Percentiles rank a stretch among this genome's conserved stretches.
phyloP scores from a whole-genome alignment of 2,329 filamentous ascomycete genomes.

The Phyllosticta paracitricarpa region DNA sequence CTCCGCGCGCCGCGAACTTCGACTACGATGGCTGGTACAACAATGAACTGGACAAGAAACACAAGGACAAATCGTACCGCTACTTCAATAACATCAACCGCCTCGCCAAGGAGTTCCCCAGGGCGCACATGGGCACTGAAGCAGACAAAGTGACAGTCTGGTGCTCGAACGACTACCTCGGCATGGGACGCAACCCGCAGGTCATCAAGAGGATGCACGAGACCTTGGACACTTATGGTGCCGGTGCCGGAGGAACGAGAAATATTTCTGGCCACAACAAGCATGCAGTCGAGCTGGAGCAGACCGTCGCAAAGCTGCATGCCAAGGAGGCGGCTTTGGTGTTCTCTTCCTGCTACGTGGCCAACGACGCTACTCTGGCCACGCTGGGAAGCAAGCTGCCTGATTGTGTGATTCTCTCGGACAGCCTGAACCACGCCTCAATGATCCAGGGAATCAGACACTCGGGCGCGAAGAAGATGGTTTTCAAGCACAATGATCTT shows the following conservation, averaged over 20 bases:
- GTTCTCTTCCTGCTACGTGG: constrained; percentile 96
- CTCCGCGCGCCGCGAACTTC: constrained; percentile 52
- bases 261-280: constrained; percentile 98
- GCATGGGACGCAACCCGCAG: constrained; percentile 85
- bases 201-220: constrained; percentile 90
- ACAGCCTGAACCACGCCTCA: constrained; percentile 93
- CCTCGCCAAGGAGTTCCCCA: constrained; percentile 88
- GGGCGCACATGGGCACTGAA: constrained; percentile 75
- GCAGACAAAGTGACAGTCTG: constrained; percentile 90
- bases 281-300: constrained; percentile 80
- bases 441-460: constrained; percentile 99
- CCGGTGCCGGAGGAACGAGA: constrained; percentile 86
- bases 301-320: constrained; percentile 74
- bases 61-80: constrained; percentile 98
- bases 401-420: constrained; percentile 93
- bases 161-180: constrained; percentile 98
- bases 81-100: constrained; percentile 99
- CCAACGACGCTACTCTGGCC: constrained; percentile 92
- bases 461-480: constrained; percentile 91
- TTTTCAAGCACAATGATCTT: constrained; percentile 98
- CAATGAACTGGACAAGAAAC: constrained; percentile 89
- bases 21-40: constrained; percentile 88
- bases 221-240: constrained; percentile 87
- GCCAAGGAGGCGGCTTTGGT: constrained; percentile 86
- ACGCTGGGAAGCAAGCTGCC: constrained; percentile 96